Evolutionary conservation across 1,284 basidiomycete species (phyloP).

Genomic region (Blastosporella zonata): DNA sequence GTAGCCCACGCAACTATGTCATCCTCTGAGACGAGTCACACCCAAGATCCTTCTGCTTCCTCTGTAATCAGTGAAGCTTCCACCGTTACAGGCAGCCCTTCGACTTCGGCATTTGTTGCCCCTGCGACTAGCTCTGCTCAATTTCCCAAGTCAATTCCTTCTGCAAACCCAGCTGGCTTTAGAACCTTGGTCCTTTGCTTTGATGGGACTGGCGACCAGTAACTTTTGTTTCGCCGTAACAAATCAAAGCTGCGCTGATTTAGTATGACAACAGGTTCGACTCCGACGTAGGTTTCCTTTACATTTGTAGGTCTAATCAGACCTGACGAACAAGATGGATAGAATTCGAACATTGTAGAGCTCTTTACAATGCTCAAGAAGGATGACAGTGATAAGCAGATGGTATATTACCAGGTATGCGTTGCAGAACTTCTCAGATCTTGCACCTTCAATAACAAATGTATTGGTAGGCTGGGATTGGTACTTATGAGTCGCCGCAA

Average conservation of each 20-base stretch:
- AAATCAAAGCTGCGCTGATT: not conserved
- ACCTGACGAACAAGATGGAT: not conserved
- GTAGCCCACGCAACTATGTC: too few species aligned
- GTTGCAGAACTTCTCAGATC: not conserved
- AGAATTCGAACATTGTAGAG: constrained; percentile 44
- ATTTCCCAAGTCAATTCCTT: constrained; percentile 16
- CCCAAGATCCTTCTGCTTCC: too few species aligned
- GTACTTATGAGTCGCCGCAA: constrained; percentile 48
- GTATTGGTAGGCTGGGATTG: constrained; percentile 42
- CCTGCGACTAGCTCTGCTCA: too few species aligned
- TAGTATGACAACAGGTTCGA: constrained; percentile 30
- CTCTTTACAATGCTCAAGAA: constrained; percentile 42
- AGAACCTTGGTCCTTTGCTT: constrained; percentile 52
- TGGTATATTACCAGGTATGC: constrained; percentile 46
- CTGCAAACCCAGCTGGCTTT: constrained; percentile 23
- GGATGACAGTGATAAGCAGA: constrained; percentile 37
- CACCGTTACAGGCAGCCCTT: too few species aligned
- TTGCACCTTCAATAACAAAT: not conserved
- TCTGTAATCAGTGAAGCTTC: too few species aligned
- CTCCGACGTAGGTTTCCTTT: constrained; percentile 28
- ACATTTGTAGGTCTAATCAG: not conserved
- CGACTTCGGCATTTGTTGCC: too few species aligned
- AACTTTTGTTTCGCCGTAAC: not conserved
- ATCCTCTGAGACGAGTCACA: too few species aligned
- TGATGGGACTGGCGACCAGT: constrained; percentile 48